A percentile compares a stretch with the other conserved stretches of the same genome.
These are phyloP conservation scores for Melastoma candidum DNA, from an alignment of 441 rosid genomes.

Conservation along the genomic window DNA sequence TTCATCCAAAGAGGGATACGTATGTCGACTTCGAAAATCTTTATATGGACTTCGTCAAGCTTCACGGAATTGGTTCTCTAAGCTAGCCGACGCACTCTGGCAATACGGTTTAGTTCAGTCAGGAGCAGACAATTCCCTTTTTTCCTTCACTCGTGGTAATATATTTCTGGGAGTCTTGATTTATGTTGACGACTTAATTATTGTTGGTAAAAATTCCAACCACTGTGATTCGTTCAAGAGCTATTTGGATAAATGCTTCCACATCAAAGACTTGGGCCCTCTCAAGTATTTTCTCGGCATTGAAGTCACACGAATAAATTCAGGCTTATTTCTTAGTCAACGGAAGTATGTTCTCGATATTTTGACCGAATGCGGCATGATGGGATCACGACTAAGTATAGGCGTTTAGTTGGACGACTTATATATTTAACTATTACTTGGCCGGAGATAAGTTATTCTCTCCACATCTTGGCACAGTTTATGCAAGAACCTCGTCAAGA, in stretches of 20 bases:
- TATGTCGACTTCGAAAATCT: too few species aligned
- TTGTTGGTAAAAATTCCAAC: too few species aligned
- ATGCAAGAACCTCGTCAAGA: not conserved
- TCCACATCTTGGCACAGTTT: not conserved
- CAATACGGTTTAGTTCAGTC: too few species aligned
- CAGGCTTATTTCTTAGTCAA: slow-evolving; percentile 7
- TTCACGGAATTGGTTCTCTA: too few species aligned
- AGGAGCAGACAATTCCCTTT: too few species aligned
- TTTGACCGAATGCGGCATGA: not conserved
- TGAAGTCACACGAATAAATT: slow-evolving; percentile 4
- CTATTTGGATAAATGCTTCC: not conserved
- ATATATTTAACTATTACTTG: not conserved
- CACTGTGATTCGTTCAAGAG: too few species aligned
- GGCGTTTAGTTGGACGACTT: not conserved
- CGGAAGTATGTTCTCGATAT: not conserved
- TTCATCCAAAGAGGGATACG: too few species aligned
- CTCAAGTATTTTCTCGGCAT: slow-evolving; percentile 15
- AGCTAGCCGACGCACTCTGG: too few species aligned
- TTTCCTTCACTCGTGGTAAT: too few species aligned
- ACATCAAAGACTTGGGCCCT: not conserved
- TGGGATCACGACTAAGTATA: not conserved
- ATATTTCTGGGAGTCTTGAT: too few species aligned
- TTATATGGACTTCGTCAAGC: too few species aligned
- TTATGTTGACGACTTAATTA: too few species aligned
- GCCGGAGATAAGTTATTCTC: not conserved